phyloP scores from a whole-genome alignment of 345 rosid genomes.

The Ricinus communis region DNA sequence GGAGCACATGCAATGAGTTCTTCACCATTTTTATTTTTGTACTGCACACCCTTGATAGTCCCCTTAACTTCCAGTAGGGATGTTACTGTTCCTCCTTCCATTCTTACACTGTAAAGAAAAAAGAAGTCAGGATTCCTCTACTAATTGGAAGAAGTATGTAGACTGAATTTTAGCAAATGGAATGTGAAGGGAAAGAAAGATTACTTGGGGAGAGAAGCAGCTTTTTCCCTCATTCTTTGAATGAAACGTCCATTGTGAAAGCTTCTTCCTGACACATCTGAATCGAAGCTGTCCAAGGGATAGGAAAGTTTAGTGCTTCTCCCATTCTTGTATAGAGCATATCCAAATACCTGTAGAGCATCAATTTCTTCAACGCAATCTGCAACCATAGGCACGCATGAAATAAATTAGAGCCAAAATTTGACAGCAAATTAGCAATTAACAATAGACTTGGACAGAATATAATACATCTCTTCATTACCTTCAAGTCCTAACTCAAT shows the following conservation, averaged over 20 bases:
- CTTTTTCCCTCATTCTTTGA: slow-evolving; percentile 54
- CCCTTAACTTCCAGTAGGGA: slow-evolving; percentile 70
- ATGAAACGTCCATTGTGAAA: slow-evolving; percentile 65
- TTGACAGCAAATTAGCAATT: too few relatives aligned
- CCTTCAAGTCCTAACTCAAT: slow-evolving; percentile 42
- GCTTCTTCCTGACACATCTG: slow-evolving; percentile 52
- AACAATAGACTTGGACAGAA: too few relatives aligned
- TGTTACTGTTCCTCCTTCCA: slow-evolving; percentile 77
- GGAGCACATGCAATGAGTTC: slow-evolving; percentile 57
- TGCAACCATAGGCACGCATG: slow-evolving; percentile 9
- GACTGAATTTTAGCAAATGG: not conserved
- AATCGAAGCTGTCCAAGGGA: slow-evolving; percentile 44
- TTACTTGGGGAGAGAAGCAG: slow-evolving; percentile 49
- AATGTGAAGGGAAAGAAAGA: not conserved
- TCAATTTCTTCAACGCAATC: slow-evolving; percentile 61
- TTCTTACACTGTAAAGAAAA: slow-evolving; percentile 41
- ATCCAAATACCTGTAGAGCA: slow-evolving; percentile 50
- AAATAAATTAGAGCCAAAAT: too few relatives aligned
- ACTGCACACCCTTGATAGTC: slow-evolving; percentile 66
- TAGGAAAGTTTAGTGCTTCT: slow-evolving; percentile 36
- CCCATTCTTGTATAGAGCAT: slow-evolving; percentile 54
- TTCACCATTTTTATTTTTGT: slow-evolving; percentile 61
- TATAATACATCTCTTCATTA: not conserved
- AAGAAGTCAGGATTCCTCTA: too few relatives aligned
- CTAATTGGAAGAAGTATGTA: too few relatives aligned